Evolutionary conservation across 176 grass and related monocot genomes (phyloP), one percentile per base, ranked within the genome.

Genomic region (Poa annua): DNA sequence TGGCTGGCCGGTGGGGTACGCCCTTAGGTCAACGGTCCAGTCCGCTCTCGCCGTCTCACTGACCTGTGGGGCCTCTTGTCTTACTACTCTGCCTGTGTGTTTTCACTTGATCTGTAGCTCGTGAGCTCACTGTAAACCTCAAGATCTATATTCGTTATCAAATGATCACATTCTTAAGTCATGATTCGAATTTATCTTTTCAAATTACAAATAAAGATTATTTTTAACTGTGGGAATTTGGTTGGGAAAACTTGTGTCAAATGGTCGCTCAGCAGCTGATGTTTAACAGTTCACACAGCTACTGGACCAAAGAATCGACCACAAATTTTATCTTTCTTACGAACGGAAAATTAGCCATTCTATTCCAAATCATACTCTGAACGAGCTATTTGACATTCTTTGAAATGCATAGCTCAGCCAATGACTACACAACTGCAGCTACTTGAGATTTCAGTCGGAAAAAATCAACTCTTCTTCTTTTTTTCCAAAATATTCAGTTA

Each of bases 1-100:
- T 55, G 59, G 82, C 81, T 80, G 82, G 0, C 50, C 16, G 42
- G 82, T 81, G 80, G 86, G 79, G 64, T 11, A n/a, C 17, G 5
- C 32, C 2, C 53, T 34, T 9, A 32, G 41, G 71, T 85, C 71
- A 81, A 85, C 77, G 20, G 41, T 17, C 51, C 42, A 3, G 71
- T 81, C 53, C 71, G 21, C 63, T 45, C 8, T 34, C 11, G 63
- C 87, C 63, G 77, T 52, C 8, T 32, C 11, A 62, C 87, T 81
- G 83, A 25, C 8, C 41, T 13, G 71, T 81, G 71, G 83, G 82
- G 2, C 77, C 41, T n/a, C 2, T 1, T 21, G 4, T 5, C 38
- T 3, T 10, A 14, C 42, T 16, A 24, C 38, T 7, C 65, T n/a
- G 35, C 36, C 0, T 39, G 64, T 68, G 36, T 57, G n/a, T 0